These are phyloP conservation scores for Potentilla sterilis DNA, from an alignment of 306 rosid genomes.

Conservation along the genomic window DNA sequence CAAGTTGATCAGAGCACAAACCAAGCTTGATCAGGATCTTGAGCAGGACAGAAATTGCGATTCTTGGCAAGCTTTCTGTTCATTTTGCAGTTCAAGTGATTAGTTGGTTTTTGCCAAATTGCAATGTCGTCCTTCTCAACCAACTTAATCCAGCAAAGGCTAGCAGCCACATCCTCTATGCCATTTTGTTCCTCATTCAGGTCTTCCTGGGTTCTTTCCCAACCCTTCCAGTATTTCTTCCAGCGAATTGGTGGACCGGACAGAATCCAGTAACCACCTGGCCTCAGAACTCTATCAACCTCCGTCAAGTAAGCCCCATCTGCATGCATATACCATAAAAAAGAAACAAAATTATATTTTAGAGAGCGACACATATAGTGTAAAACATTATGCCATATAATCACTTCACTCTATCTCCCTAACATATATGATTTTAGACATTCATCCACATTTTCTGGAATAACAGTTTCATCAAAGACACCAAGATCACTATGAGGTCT, in stretches of 20 bases:
- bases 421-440: no score
- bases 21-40: constrained; percentile 64
- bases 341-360: not conserved
- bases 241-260: constrained; percentile 78
- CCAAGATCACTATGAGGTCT: not conserved
- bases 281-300: constrained; percentile 67
- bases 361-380: not conserved
- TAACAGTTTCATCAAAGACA: no score
- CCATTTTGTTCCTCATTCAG: constrained; percentile 56
- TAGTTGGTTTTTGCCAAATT: constrained; percentile 74
- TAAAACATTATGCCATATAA: not conserved
- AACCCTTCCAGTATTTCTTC: constrained; percentile 64
- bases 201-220: constrained; percentile 73
- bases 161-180: constrained; percentile 60
- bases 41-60: constrained; percentile 45
- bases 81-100: constrained; percentile 55
- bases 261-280: constrained; percentile 78
- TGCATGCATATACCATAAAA: not conserved
- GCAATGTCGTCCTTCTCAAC: constrained; percentile 65
- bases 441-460: not conserved
- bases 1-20: constrained; percentile 25
- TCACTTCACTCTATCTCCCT: not conserved
- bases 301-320: constrained; percentile 65
- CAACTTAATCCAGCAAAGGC: constrained; percentile 73
- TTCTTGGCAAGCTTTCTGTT: constrained; percentile 29